These are phyloP conservation scores for Plasmodium blacklocki DNA, from an alignment of 169 alveolate genomes.

Conservation along the genomic window DNA sequence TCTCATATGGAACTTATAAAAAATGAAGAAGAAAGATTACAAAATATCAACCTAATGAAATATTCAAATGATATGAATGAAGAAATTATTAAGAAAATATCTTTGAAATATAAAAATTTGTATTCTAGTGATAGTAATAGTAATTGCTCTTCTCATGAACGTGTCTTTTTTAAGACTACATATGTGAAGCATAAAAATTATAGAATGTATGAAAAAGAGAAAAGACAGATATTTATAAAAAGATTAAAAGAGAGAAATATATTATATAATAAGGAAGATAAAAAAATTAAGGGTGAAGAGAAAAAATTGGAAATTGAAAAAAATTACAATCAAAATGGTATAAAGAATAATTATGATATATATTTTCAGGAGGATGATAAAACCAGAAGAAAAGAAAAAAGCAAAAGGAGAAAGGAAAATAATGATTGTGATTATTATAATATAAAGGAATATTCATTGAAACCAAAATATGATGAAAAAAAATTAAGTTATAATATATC, in stretches of 20 bases:
- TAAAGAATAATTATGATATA: background rate
- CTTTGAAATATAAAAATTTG: conserved; percentile 15
- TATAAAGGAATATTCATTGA: no score
- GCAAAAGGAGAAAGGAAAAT: no score
- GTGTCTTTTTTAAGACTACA: conserved; percentile 16
- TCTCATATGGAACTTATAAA: no score
- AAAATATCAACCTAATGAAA: no score
- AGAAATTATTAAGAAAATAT: conserved; percentile 34
- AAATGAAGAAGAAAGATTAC: no score
- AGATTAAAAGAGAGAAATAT: background rate
- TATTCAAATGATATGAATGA: conserved; percentile 4
- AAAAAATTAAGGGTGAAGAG: background rate
- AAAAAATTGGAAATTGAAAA: conserved; percentile 1
- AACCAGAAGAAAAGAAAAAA: no score
- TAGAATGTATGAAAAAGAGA: conserved; percentile 33
- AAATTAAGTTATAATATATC: background rate
- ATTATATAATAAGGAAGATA: background rate
- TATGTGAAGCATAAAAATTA: conserved; percentile 28
- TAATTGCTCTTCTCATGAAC: conserved; percentile 1
- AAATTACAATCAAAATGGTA: background rate
- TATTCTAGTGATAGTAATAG: conserved; percentile 47
- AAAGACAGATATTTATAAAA: background rate
- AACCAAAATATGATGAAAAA: background rate
- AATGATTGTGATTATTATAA: no score
- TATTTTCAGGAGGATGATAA: background rate